phyloP scores from a whole-genome alignment of 2,329 filamentous ascomycete genomes.

The Escovopsis sp. region DNA sequence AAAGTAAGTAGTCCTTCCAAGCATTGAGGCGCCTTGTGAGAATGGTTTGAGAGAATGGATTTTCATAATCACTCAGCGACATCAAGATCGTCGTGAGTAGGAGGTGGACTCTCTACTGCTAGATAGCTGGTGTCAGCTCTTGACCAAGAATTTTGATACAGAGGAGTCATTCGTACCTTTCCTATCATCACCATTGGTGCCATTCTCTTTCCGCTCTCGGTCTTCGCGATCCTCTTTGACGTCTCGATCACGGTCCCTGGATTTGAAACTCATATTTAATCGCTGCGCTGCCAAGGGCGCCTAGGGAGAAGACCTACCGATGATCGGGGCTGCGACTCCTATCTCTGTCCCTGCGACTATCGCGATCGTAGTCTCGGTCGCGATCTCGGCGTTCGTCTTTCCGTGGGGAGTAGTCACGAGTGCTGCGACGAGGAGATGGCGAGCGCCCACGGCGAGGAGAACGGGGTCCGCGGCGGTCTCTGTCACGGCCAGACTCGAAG shows the following conservation, averaged over 20 bases:
- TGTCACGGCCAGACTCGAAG: slow-evolving; percentile 82
- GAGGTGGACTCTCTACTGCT: slow-evolving; percentile 55
- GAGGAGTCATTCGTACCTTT: slow-evolving; percentile 49
- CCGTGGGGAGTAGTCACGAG: slow-evolving; percentile 69
- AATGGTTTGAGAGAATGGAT: slow-evolving; percentile 1
- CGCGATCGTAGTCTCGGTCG: slow-evolving; percentile 64
- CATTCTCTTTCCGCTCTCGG: slow-evolving; percentile 61
- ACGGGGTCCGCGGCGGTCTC: slow-evolving; percentile 39
- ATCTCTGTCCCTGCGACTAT: slow-evolving; percentile 61
- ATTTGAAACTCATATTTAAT: slow-evolving; percentile 15
- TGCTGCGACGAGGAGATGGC: slow-evolving; percentile 62
- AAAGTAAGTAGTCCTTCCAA: neutral
- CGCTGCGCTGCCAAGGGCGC: neutral
- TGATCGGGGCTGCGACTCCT: slow-evolving; percentile 58
- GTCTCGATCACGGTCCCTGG: slow-evolving; percentile 39
- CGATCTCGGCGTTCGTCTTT: slow-evolving; percentile 78
- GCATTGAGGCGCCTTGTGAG: neutral
- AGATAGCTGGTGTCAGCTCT: neutral
- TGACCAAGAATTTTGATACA: neutral
- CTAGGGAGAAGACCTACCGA: slow-evolving; percentile 25
- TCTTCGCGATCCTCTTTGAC: slow-evolving; percentile 54
- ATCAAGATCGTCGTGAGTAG: slow-evolving; percentile 87
- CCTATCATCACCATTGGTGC: slow-evolving; percentile 71
- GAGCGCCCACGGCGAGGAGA: slow-evolving; percentile 57
- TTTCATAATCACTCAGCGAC: slow-evolving; percentile 55